Conservation (phyloP, 805 yeast species). For the Zygosaccharomyces pseudorouxii region DNA sequence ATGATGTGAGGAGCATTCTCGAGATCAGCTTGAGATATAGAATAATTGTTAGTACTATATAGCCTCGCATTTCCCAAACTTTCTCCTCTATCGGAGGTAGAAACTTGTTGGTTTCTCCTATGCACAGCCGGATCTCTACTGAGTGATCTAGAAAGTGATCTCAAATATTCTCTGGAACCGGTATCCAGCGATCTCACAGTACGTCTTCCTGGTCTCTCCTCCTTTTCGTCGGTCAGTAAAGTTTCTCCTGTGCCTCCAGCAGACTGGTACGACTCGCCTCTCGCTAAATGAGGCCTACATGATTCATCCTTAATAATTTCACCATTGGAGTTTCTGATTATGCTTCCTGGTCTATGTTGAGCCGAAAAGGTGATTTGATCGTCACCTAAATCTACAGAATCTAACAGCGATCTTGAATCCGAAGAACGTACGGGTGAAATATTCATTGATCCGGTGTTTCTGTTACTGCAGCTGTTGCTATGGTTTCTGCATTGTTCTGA, state of each 20-base stretch:
- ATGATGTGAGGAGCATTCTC: slow-evolving; percentile 28
- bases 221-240: slow-evolving; percentile 8
- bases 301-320: slow-evolving; percentile 26
- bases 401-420: slow-evolving; percentile 23
- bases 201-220: slow-evolving; percentile 26
- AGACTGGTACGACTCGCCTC: slow-evolving; percentile 72
- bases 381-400: slow-evolving; percentile 28
- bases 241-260: slow-evolving; percentile 44
- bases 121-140: slow-evolving; percentile 24
- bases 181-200: slow-evolving; percentile 21
- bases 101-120: slow-evolving; percentile 5
- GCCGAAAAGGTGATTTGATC: slow-evolving; percentile 18
- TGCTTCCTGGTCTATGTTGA: slow-evolving; percentile 2
- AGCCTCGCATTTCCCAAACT: slow-evolving; percentile 16
- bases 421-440: slow-evolving; percentile 14
- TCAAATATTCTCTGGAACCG: slow-evolving; percentile 46
- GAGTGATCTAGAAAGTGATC: slow-evolving; percentile 40
- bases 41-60: slow-evolving; percentile 28
- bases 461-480: background rate
- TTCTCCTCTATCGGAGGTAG: slow-evolving; percentile 8
- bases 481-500: slow-evolving; percentile 2
- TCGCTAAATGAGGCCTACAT: slow-evolving; percentile 59
- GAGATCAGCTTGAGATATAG: slow-evolving; percentile 28
- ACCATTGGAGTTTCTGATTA: slow-evolving; percentile 31
- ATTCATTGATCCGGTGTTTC: background rate